Evolutionary conservation across 306 rosid species (phyloP).

Genomic region (Carpinus fangiana): DNA sequence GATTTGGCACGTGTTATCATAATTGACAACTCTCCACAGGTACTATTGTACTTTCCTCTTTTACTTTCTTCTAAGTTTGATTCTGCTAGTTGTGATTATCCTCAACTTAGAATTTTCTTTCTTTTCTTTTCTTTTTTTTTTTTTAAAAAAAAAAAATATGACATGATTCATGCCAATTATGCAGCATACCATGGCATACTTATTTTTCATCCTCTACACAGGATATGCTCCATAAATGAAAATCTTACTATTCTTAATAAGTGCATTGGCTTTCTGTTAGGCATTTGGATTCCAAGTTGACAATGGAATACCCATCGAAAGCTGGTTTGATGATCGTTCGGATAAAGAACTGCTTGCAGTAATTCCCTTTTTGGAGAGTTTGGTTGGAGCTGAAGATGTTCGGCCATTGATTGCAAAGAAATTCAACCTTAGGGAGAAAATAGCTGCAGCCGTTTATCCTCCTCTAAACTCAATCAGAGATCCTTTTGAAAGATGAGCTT

Average conservation of each 20-base stretch:
- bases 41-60: slow-evolving; percentile 21
- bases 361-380: slow-evolving; percentile 91
- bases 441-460: slow-evolving; percentile 79
- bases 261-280: slow-evolving; percentile 39
- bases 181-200: background rate
- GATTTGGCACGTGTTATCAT: slow-evolving; percentile 83
- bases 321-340: slow-evolving; percentile 94
- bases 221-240: background rate
- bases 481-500: slow-evolving; percentile 44
- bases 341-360: slow-evolving; percentile 72
- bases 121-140: too few relatives aligned
- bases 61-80: background rate
- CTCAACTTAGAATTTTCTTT: background rate
- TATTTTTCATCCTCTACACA: background rate
- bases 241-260: slow-evolving; percentile 12
- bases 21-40: slow-evolving; percentile 98
- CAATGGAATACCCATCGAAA: slow-evolving; percentile 97
- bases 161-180: background rate
- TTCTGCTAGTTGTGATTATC: slow-evolving; percentile 3
- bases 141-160: too few relatives aligned
- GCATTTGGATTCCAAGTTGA: slow-evolving; percentile 99
- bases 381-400: slow-evolving; percentile 94
- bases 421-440: slow-evolving; percentile 80
- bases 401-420: slow-evolving; percentile 79
- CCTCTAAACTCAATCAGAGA: slow-evolving; percentile 51